Evolutionary conservation across 306 rosid genomes (phyloP).

Genomic region (Castanea mollissima): DNA sequence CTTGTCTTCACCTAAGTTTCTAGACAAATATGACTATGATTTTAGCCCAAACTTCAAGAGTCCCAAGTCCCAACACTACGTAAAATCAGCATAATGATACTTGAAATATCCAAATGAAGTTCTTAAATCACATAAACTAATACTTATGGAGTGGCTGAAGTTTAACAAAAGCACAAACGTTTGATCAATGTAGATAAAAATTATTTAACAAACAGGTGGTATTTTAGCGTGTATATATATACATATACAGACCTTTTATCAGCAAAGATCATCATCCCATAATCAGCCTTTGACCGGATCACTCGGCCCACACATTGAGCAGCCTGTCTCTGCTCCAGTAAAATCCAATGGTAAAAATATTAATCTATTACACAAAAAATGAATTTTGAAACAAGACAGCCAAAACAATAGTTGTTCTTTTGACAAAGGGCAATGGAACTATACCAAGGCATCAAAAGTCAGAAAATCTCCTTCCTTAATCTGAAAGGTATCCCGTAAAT

Average conservation of each 20-base stretch:
- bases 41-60: background rate
- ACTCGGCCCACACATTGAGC: slow-evolving; percentile 98
- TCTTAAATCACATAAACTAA: background rate
- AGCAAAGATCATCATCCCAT: slow-evolving; percentile 99
- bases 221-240: no score
- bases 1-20: background rate
- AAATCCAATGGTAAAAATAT: slow-evolving; percentile 5
- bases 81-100: background rate
- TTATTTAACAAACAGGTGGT: background rate
- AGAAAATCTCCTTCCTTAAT: slow-evolving; percentile 96
- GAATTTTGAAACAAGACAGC: background rate
- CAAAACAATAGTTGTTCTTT: slow-evolving; percentile 2
- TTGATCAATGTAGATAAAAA: background rate
- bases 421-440: slow-evolving; percentile 11
- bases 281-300: slow-evolving; percentile 95
- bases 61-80: background rate
- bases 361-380: background rate
- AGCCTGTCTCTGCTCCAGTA: slow-evolving; percentile 81
- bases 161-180: background rate
- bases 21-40: background rate
- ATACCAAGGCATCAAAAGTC: slow-evolving; percentile 93
- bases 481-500: slow-evolving; percentile 81
- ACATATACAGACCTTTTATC: slow-evolving; percentile 68
- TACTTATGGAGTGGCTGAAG: background rate
- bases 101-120: background rate